Percentiles rank a stretch among this genome's conserved stretches.
Evolutionary conservation across 306 rosid genomes (phyloP).

Genomic region (Corylus heterophylla): DNA sequence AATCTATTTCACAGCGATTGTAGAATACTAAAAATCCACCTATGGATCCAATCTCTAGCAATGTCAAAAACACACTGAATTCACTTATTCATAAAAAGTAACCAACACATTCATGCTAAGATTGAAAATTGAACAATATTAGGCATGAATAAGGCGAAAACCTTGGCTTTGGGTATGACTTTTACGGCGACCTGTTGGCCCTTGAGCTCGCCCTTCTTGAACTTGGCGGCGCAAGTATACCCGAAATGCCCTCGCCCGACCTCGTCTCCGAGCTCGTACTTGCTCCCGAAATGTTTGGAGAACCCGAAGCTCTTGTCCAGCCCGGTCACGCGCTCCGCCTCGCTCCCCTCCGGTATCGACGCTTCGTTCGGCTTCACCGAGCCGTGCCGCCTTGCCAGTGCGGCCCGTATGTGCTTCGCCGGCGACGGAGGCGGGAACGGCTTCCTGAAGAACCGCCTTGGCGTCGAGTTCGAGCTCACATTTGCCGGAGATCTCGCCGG

Average conservation of each 20-base stretch:
- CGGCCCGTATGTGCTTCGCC: slow-evolving; percentile 80
- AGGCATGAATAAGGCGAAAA: slow-evolving; percentile 18
- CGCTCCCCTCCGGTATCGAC: slow-evolving; percentile 64
- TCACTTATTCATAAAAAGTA: background rate
- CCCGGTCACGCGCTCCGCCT: slow-evolving; percentile 49
- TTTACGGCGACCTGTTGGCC: slow-evolving; percentile 82
- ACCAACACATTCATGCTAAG: background rate
- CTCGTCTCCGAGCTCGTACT: slow-evolving; percentile 82
- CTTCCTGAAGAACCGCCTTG: slow-evolving; percentile 60
- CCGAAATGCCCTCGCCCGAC: slow-evolving; percentile 94
- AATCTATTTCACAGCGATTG: background rate
- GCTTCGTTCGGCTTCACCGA: slow-evolving; percentile 81
- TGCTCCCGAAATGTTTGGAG: slow-evolving; percentile 68
- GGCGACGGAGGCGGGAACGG: slow-evolving; percentile 92
- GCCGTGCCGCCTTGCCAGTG: slow-evolving; percentile 73
- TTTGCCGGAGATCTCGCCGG: slow-evolving; percentile 79
- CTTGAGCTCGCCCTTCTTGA: slow-evolving; percentile 70
- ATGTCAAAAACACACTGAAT: background rate
- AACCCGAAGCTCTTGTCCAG: slow-evolving; percentile 88
- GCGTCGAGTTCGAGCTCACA: slow-evolving; percentile 54
- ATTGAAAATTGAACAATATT: background rate
- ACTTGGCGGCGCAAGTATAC: slow-evolving; percentile 70
- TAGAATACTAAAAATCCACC: background rate
- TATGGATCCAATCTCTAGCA: background rate
- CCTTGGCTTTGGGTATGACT: slow-evolving; percentile 88